These are phyloP conservation scores for Boletus coccyginus DNA, from an alignment of 768 basidiomycete genomes.

Conservation along the genomic window DNA sequence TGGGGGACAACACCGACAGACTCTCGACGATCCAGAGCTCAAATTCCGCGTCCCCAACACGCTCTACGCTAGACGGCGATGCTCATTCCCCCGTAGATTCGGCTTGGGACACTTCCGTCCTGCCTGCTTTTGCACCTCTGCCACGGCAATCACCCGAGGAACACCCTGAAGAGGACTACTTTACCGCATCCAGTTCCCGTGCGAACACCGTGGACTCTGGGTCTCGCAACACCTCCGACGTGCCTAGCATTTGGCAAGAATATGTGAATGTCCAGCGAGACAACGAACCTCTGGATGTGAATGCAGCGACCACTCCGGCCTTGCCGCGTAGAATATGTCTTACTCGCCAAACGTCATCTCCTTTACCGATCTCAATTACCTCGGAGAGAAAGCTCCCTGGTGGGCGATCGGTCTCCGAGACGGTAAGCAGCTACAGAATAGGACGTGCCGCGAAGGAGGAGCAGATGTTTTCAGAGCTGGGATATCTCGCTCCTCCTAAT, in stretches of 20 bases:
- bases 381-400: conserved; percentile 32
- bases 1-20: conserved; percentile 38
- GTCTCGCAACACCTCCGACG: conserved; percentile 9
- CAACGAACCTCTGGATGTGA: conserved; percentile 27
- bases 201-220: conserved; percentile 20
- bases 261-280: conserved; percentile 26
- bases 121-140: conserved; percentile 17
- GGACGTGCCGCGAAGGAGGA: conserved; percentile 64
- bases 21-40: conserved; percentile 26
- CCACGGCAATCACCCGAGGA: conserved; percentile 25
- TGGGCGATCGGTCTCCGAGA: conserved; percentile 34
- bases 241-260: conserved; percentile 28
- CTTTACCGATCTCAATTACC: conserved; percentile 46
- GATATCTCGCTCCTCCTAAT: conserved; percentile 75
- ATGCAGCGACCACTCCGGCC: conserved; percentile 42
- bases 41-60: conserved; percentile 22
- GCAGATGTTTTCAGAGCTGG: conserved; percentile 59
- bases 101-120: conserved; percentile 2
- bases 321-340: conserved; percentile 51
- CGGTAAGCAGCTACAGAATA: conserved; percentile 34
- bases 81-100: conserved; percentile 3
- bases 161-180: conserved; percentile 30
- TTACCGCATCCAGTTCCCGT: conserved; percentile 27
- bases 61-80: conserved; percentile 6
- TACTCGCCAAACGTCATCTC: conserved; percentile 64